Evolutionary conservation across 2,329 filamentous ascomycete genomes (phyloP).

Genomic region (Fusarium anthophilum): DNA sequence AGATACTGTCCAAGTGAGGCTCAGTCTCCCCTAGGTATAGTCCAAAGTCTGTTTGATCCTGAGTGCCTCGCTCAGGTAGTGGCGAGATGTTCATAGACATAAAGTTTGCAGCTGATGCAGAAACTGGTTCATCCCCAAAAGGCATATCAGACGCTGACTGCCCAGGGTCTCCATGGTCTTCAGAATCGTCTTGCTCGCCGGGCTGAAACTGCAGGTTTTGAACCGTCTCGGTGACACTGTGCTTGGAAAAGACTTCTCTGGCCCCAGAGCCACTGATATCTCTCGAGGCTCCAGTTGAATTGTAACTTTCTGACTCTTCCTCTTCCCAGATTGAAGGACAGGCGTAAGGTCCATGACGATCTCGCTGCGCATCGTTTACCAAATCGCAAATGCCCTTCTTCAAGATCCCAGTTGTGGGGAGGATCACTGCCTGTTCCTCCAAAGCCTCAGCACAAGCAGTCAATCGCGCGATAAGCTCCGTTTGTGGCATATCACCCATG

Average conservation of each 20-base stretch:
- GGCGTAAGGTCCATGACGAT: background rate
- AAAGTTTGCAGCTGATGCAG: background rate
- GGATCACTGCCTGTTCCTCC: background rate
- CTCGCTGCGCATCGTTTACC: background rate
- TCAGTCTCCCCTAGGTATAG: background rate
- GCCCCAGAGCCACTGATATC: background rate
- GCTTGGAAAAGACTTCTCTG: constrained; percentile 14
- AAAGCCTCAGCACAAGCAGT: background rate
- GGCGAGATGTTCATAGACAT: background rate
- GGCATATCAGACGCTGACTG: background rate
- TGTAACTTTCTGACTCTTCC: constrained; percentile 6
- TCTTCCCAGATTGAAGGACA: constrained; percentile 21
- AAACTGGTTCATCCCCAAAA: background rate
- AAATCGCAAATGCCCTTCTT: constrained; percentile 17
- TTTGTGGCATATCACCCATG: constrained; percentile 4
- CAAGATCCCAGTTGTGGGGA: background rate
- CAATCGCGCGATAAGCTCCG: background rate
- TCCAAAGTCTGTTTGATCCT: background rate
- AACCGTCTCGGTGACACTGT: constrained; percentile 10
- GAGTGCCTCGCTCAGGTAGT: fast-evolving
- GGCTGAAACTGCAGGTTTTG: constrained; percentile 7
- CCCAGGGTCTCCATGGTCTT: fast-evolving
- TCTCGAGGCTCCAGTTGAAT: fast-evolving
- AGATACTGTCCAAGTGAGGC: background rate
- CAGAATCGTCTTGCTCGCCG: background rate